A percentile compares a stretch with the other conserved stretches of the same genome.
These are phyloP conservation scores for Apophysomyces trapeziformis DNA, from an alignment of 371 early-diverging fungal species.

Conservation along the genomic window DNA sequence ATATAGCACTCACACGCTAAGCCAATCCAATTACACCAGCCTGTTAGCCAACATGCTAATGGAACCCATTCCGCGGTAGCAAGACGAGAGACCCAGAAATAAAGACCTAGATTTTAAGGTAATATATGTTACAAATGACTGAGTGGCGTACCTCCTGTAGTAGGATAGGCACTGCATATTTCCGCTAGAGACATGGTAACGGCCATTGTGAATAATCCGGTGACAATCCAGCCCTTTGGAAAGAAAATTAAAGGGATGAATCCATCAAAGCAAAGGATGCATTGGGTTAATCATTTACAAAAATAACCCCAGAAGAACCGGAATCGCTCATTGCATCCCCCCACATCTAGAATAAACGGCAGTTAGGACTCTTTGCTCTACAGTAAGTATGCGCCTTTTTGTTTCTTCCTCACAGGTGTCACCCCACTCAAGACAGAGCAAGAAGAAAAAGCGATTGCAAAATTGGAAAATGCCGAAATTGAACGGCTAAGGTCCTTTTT, in stretches of 20 bases:
- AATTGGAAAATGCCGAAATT: conserved; percentile 65
- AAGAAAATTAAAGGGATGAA: too few relatives aligned
- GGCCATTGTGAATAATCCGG: conserved; percentile 57
- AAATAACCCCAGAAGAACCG: conserved; percentile 71
- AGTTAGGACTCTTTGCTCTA: not conserved
- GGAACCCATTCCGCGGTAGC: conserved; percentile 63
- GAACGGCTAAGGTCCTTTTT: conserved; percentile 66
- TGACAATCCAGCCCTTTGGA: conserved; percentile 69
- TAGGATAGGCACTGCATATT: conserved; percentile 77
- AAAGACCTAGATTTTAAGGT: conserved; percentile 38
- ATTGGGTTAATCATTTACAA: not conserved
- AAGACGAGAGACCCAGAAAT: conserved; percentile 66
- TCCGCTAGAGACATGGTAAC: conserved; percentile 76
- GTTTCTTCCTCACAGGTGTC: conserved; percentile 42
- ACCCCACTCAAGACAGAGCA: conserved; percentile 65
- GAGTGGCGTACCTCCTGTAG: conserved; percentile 58
- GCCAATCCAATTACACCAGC: conserved; percentile 71
- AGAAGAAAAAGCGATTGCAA: conserved; percentile 67
- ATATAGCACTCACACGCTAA: conserved; percentile 21
- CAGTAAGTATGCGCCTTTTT: not conserved
- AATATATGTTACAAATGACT: too few relatives aligned
- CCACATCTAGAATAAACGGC: conserved; percentile 43
- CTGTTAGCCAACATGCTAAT: conserved; percentile 64
- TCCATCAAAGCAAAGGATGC: too few relatives aligned
- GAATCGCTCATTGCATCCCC: conserved; percentile 63